phyloP scores from a whole-genome alignment of 2,329 filamentous ascomycete species.

The Paracoccidioides lutzii region DNA sequence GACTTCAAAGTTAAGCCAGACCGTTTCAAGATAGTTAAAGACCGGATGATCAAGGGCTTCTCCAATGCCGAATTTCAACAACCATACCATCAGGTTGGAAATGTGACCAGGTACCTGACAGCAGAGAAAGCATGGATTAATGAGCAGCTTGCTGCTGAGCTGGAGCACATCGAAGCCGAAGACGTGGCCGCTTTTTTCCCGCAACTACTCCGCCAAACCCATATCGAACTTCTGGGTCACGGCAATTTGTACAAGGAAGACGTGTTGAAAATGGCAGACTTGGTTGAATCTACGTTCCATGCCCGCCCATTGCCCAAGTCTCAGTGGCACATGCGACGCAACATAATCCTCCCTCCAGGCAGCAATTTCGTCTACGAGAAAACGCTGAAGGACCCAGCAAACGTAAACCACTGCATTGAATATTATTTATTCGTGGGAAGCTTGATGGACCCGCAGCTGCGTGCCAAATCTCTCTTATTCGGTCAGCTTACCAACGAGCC shows the following conservation, averaged over 20 bases:
- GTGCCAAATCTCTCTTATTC: slow-evolving; percentile 67
- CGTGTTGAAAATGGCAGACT: slow-evolving; percentile 67
- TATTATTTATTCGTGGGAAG: slow-evolving; percentile 61
- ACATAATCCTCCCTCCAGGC: slow-evolving; percentile 63
- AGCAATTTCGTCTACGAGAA: slow-evolving; percentile 76
- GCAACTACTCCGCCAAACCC: slow-evolving; percentile 66
- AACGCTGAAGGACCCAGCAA: slow-evolving; percentile 69
- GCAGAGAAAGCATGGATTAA: slow-evolving; percentile 65
- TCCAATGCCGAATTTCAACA: slow-evolving; percentile 81
- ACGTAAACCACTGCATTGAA: slow-evolving; percentile 78
- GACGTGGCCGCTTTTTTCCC: slow-evolving; percentile 67
- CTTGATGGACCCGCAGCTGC: slow-evolving; percentile 52
- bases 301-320: slow-evolving; percentile 58
- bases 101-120: slow-evolving; percentile 69
- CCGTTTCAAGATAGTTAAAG: slow-evolving; percentile 82
- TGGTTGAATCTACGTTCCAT: slow-evolving; percentile 66
- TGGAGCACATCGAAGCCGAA: slow-evolving; percentile 59
- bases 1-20: slow-evolving; percentile 76
- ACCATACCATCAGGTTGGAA: slow-evolving; percentile 76
- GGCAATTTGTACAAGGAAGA: slow-evolving; percentile 94
- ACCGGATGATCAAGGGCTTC: slow-evolving; percentile 61
- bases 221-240: slow-evolving; percentile 78
- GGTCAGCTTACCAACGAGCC: slow-evolving; percentile 89
- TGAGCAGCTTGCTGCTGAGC: slow-evolving; percentile 64
- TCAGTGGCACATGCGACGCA: slow-evolving; percentile 69